phyloP scores from a whole-genome alignment of 108 stramenopile species.

The Poteriospumella lacustris region DNA sequence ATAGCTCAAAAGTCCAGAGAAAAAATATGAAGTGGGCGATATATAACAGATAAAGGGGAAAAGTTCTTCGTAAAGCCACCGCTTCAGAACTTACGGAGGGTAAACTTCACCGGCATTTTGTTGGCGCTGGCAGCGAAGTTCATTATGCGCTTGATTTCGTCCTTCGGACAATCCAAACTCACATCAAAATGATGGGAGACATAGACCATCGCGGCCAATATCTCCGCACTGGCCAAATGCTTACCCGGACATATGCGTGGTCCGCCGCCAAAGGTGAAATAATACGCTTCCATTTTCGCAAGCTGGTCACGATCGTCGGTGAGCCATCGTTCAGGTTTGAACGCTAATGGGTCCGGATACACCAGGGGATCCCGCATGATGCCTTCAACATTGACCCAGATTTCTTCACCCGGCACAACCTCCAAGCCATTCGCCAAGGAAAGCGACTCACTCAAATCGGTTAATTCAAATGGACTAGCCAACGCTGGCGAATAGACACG shows the following conservation, averaged over 20 bases:
- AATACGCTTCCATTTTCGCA: background rate
- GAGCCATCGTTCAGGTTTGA: background rate
- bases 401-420: background rate
- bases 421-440: background rate
- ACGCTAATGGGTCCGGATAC: background rate
- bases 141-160: background rate
- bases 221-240: background rate
- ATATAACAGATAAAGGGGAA: too few relatives aligned
- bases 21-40: too few relatives aligned
- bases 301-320: background rate
- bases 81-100: too few relatives aligned
- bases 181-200: background rate
- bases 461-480: background rate
- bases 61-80: too few relatives aligned
- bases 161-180: background rate
- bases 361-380: background rate
- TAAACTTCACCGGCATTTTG: background rate
- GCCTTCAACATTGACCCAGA: background rate
- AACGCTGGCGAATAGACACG: background rate
- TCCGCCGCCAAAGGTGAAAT: background rate
- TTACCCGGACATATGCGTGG: conserved; percentile 8
- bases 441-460: background rate
- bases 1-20: too few relatives aligned
- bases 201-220: background rate
- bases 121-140: background rate